phyloP scores from a whole-genome alignment of 2,329 filamentous ascomycete species.

The Colletotrichum cordylinicola region DNA sequence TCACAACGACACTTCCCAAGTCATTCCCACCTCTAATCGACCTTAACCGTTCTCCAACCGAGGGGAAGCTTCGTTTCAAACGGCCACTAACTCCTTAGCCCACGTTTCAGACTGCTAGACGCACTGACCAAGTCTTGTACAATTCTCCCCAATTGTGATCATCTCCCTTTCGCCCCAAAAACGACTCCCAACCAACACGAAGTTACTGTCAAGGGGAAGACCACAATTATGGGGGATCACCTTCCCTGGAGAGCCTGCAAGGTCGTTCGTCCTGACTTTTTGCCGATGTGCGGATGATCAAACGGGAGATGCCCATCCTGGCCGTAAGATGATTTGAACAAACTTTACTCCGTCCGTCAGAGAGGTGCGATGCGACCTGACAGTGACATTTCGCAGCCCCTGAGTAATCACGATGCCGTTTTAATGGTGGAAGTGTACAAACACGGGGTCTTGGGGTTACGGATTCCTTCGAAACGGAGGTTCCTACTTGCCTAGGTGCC shows the following conservation, averaged over 20 bases:
- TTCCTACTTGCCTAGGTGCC: neutral
- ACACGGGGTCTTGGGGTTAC: neutral
- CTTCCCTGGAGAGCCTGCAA: neutral
- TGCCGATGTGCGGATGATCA: neutral
- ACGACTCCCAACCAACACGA: neutral
- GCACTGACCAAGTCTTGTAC: neutral
- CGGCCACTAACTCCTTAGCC: neutral
- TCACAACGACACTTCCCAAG: neutral
- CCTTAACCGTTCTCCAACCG: neutral
- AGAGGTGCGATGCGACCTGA: neutral
- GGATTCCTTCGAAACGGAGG: neutral
- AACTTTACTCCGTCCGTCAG: neutral
- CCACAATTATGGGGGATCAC: neutral
- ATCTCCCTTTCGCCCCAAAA: neutral
- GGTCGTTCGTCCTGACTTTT: neutral
- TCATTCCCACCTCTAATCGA: neutral
- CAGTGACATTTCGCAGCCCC: neutral
- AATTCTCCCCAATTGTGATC: constrained; percentile 1
- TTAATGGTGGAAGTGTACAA: neutral
- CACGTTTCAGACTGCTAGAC: constrained; percentile 9
- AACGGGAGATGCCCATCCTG: neutral
- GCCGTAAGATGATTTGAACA: neutral
- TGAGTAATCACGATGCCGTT: neutral
- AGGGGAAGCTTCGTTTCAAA: neutral
- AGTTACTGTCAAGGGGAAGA: neutral